Base-by-base conservation (phyloP, 106 monocot genomes). In the Triglochin maritima region DNA sequence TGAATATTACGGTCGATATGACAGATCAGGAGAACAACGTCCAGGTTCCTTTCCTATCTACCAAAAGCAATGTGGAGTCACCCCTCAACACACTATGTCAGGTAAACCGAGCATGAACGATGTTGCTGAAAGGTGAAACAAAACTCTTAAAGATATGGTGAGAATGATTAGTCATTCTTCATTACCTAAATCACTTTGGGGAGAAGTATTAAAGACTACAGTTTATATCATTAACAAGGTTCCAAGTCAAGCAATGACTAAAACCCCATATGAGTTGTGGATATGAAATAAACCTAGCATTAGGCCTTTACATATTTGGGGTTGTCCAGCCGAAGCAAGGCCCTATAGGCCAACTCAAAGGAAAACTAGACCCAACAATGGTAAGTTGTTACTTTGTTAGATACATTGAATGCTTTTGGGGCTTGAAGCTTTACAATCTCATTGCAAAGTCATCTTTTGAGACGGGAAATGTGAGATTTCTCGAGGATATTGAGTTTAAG, bases 251-350 rank as follows among this genome's bases (percentile, higher is more conserved):
- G 10, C 49, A 75, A 7, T 6, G 4, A 2, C 44, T 0, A 75
- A 75, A 50, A 68, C 60, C 8, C 60, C 49, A 17, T 75, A 68
- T 75, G 75, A 69, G 46, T 7, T 69, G 0, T 69, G 68, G 56
- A 69, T 43, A 14, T 0, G 2, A 50, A 10, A 50, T 0, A 50
- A 7, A 7, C 0, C 2, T 50, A 50, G 5, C 17, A 4, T 46
- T 3, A 64, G 61, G 0, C 17, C 47, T 41, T 73, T 73, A 4
- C 45, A 63, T 10, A 57, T 4, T 64, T 73, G 64, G 56, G 51
- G 72, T 17, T 73, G 72, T 73, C 72, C 14, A 73, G 1, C 63
- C 64, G 53, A 64, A 54, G 72, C 63, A 44, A 73, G 47, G 72
- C 13, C 63, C 2, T 73, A 73, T 64, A 54, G 46, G 55, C 61